These are phyloP conservation scores for Neophaeococcomyces aloes DNA, from an alignment of 2,329 filamentous ascomycete genomes.

Conservation along the genomic window DNA sequence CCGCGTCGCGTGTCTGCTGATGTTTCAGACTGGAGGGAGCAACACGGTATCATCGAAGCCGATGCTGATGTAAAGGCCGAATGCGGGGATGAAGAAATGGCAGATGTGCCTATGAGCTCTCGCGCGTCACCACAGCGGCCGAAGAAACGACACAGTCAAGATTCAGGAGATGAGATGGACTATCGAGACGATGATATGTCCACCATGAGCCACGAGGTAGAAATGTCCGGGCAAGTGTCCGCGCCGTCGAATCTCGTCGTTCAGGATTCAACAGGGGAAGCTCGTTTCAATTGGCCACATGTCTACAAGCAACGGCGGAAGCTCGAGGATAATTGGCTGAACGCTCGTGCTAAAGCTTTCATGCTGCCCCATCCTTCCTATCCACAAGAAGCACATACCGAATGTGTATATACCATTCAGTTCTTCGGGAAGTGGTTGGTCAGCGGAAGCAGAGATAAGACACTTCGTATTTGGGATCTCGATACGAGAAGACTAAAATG, in stretches of 20 bases:
- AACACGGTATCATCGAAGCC: conserved; percentile 39
- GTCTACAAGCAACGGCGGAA: conserved; percentile 78
- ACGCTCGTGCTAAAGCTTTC: conserved; percentile 72
- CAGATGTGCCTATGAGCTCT: conserved; percentile 23
- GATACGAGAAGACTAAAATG: conserved; percentile 66
- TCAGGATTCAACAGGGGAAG: conserved; percentile 26
- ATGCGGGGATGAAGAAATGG: conserved; percentile 34
- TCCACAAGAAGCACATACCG: conserved; percentile 70
- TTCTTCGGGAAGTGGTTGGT: conserved; percentile 78
- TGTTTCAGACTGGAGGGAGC: conserved; percentile 34
- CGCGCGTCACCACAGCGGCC: conserved; percentile 17
- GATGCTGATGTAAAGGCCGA: conserved; percentile 28
- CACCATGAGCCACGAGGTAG: not conserved
- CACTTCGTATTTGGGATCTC: conserved; percentile 82
- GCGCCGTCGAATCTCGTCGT: conserved; percentile 8
- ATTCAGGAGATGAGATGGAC: conserved; percentile 20
- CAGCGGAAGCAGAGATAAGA: conserved; percentile 82
- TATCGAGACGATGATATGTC: not conserved
- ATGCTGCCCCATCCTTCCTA: conserved; percentile 77
- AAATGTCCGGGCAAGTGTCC: not conserved
- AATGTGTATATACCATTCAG: conserved; percentile 93
- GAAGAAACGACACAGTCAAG: conserved; percentile 19
- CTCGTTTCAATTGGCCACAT: conserved; percentile 79
- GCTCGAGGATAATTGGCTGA: conserved; percentile 85
- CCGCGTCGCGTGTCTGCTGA: conserved; percentile 16